Percentiles rank a stretch among this genome's conserved stretches.
These are phyloP conservation scores for Pleurotus citrinopileatus DNA, from an alignment of 768 basidiomycete species.

Conservation along the genomic window DNA sequence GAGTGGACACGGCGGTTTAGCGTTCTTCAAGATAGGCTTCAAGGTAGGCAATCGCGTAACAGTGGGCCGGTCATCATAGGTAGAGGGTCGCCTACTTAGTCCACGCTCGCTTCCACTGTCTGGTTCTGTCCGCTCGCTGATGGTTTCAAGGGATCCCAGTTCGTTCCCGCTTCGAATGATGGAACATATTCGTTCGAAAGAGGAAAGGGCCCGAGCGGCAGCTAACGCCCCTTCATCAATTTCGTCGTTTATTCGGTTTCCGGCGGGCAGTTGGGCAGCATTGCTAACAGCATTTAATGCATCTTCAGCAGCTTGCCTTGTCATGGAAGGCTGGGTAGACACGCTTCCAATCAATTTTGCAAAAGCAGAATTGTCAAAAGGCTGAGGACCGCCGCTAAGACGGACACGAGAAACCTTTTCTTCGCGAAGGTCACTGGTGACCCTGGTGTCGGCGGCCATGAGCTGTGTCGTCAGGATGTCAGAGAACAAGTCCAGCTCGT, in stretches of 20 bases:
- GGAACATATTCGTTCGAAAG: slow-evolving; percentile 4
- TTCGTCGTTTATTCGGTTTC: no score
- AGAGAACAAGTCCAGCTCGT: background rate
- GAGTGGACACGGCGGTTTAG: background rate
- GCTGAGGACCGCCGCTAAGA: slow-evolving; percentile 5
- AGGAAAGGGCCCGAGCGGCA: background rate
- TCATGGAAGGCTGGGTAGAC: background rate
- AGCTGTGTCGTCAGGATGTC: slow-evolving; percentile 1
- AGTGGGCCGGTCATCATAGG: background rate
- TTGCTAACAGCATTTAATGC: no score
- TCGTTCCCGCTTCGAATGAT: background rate
- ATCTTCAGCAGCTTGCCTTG: background rate
- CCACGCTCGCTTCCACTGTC: slow-evolving; percentile 1
- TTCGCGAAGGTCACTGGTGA: background rate
- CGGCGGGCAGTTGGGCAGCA: no score
- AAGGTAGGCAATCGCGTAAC: background rate
- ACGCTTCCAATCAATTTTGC: background rate
- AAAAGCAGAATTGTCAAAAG: slow-evolving; percentile 10
- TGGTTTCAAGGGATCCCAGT: slow-evolving; percentile 5
- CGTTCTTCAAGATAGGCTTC: background rate
- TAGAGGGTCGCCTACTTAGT: background rate
- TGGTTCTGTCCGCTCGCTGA: slow-evolving; percentile 8
- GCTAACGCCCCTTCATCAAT: background rate
- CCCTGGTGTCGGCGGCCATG: background rate
- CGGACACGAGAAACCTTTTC: slow-evolving; percentile 9